A percentile compares a stretch with the other conserved stretches of the same genome.
Evolutionary conservation across 2,329 filamentous ascomycete species (phyloP).

Genomic region (Colletotrichum incanum): DNA sequence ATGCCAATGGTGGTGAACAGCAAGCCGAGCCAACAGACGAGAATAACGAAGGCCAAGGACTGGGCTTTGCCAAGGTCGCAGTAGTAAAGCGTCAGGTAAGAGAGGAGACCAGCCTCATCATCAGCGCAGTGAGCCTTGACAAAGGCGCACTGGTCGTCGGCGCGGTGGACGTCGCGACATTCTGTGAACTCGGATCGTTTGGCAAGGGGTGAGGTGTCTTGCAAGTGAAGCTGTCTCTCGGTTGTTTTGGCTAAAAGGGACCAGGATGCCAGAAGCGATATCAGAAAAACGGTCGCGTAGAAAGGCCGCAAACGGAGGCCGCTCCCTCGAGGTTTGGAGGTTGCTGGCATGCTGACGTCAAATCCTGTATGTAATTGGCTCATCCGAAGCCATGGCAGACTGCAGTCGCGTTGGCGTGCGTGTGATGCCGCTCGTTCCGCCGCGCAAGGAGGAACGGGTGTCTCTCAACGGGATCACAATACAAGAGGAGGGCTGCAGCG

Average conservation of each 20-base stretch:
- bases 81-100: conserved; percentile 93
- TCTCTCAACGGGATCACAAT: conserved; percentile 18
- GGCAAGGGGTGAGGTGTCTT: conserved; percentile 46
- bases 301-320: conserved; percentile 65
- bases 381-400: conserved; percentile 42
- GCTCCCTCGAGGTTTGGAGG: conserved; percentile 51
- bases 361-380: conserved; percentile 38
- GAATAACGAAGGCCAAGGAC: conserved; percentile 82
- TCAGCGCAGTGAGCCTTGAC: conserved; percentile 86
- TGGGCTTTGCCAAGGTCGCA: conserved; percentile 80
- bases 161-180: conserved; percentile 86
- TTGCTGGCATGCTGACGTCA: conserved; percentile 47
- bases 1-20: conserved; percentile 98
- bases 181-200: conserved; percentile 58
- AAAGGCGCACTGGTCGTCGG: conserved; percentile 88
- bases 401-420: conserved; percentile 33
- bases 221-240: conserved; percentile 36
- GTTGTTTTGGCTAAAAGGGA: conserved; percentile 54
- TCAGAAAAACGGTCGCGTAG: conserved; percentile 62
- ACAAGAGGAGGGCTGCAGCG: conserved; percentile 22
- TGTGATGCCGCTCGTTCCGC: conserved; percentile 36
- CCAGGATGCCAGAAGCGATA: conserved; percentile 63
- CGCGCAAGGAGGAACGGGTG: conserved; percentile 31
- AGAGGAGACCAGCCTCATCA: conserved; percentile 90
- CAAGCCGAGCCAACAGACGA: conserved; percentile 87